A percentile compares a stretch with the other conserved stretches of the same genome.
Conservation (phyloP, 306 rosid genomes). For the Sophora flavescens region DNA sequence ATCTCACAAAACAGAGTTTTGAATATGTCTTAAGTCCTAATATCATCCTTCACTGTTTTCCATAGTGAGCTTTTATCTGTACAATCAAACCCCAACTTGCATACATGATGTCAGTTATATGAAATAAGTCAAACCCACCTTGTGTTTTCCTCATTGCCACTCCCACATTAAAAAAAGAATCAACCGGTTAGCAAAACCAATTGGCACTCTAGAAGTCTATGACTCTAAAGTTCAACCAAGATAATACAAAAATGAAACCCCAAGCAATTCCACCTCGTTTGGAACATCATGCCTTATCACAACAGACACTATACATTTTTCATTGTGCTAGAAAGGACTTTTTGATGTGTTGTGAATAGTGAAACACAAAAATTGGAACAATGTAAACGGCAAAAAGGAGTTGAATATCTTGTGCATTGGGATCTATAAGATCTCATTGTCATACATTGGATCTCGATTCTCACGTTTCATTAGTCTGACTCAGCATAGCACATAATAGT, state of each 20-base stretch:
- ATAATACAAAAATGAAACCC: slow-evolving; percentile 14
- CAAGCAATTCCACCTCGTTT: slow-evolving; percentile 9
- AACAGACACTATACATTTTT: neutral
- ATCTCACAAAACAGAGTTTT: too few species aligned
- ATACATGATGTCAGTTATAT: neutral
- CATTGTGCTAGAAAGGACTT: neutral
- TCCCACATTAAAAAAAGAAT: neutral
- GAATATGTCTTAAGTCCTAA: slow-evolving; percentile 4
- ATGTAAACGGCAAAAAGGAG: slow-evolving; percentile 12
- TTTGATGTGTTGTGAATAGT: neutral
- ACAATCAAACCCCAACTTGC: slow-evolving; percentile 33
- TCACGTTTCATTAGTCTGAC: neutral
- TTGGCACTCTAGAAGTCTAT: neutral
- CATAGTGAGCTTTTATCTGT: neutral
- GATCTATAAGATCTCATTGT: slow-evolving; percentile 46
- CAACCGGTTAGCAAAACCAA: neutral
- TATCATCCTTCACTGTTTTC: slow-evolving; percentile 13
- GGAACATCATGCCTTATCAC: neutral
- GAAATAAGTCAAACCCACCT: slow-evolving; percentile 32
- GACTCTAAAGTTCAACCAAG: slow-evolving; percentile 27
- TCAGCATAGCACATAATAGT: neutral
- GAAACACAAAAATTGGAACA: slow-evolving; percentile 11
- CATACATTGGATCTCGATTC: slow-evolving; percentile 51
- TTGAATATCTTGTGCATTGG: slow-evolving; percentile 32
- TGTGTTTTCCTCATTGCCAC: slow-evolving; percentile 14